Evolutionary conservation across 2,329 filamentous ascomycete genomes (phyloP), one percentile per base, ranked within the genome.

Genomic region (Clarireedia hainanense): DNA sequence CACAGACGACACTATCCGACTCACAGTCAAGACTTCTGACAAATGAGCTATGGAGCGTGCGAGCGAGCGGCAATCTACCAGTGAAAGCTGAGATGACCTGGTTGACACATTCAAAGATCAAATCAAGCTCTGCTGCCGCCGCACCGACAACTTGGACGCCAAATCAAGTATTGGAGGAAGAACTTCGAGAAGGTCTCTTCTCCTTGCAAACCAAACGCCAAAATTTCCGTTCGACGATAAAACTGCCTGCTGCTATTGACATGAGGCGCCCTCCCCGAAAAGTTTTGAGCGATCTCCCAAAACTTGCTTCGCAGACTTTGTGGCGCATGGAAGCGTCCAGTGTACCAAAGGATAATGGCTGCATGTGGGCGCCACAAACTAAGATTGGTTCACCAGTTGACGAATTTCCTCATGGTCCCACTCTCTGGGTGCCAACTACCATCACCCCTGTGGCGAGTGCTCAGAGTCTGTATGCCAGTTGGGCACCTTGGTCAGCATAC

Each of bases 381-480:
- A 42, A 37, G 20, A 23, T 39, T 30, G 7, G 30, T 34, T 26
- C 27, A 46, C 14, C 30, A 27, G 26, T 20, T 42, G 6, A 9
- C 12, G 10, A 23, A 40, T 14, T 14, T n/a, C 14, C 27, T 36
- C 39, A 52, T 26, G 3, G 5, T 6, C 17, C 12, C 40, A n/a
- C 26, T 1, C 55, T 65, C 51, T 67, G 65, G 65, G 50, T 43
- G 9, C 54, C 60, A 34, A 23, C 15, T 5, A 3, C 23, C 6
- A 52, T 39, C 5, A 30, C 43, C 9, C 10, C 17, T 9, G 52
- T 43, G 17, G n/a, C 30, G 5, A 15, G n/a, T 26, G 6, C 46
- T 17, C 7, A 30, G 14, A 64, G 65, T 14, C 59, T 68, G 7
- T 68, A 67, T 43, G 48, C 56, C 42, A 43, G 26, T 5, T 17